These are phyloP conservation scores for Naganishia vaughanmartiniae DNA, from an alignment of 768 basidiomycete genomes.

Conservation along the genomic window DNA sequence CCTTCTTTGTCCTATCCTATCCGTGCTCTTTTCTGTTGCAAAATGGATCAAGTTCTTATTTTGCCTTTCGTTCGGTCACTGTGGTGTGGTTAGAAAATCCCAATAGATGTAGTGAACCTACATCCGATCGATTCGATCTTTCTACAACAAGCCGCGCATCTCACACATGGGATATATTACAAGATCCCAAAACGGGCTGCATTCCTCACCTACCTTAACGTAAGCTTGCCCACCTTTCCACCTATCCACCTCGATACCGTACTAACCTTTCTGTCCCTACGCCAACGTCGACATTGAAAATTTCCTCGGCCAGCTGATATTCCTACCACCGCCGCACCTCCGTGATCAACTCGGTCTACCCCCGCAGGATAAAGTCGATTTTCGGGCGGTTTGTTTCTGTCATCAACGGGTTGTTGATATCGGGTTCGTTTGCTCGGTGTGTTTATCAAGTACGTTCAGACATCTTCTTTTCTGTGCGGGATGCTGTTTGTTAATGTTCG, in stretches of 20 bases:
- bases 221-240: slow-evolving; percentile 52
- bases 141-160: slow-evolving; percentile 92
- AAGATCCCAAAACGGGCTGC: slow-evolving; percentile 75
- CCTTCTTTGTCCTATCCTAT: too few relatives aligned
- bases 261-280: background rate
- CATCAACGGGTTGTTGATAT: slow-evolving; percentile 95
- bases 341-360: slow-evolving; percentile 77
- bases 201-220: slow-evolving; percentile 87
- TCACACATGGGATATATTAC: slow-evolving; percentile 92
- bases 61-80: too few relatives aligned
- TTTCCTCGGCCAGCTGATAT: slow-evolving; percentile 69
- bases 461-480: background rate
- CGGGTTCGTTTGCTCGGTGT: slow-evolving; percentile 98
- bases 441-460: slow-evolving; percentile 80
- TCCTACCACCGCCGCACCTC: slow-evolving; percentile 67
- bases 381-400: slow-evolving; percentile 97
- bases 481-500: slow-evolving; percentile 4
- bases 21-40: too few relatives aligned
- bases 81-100: slow-evolving; percentile 70
- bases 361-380: slow-evolving; percentile 91
- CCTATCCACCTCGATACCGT: slow-evolving; percentile 1
- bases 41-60: too few relatives aligned
- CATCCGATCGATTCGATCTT: slow-evolving; percentile 88
- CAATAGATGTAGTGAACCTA: slow-evolving; percentile 92
- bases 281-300: too few relatives aligned